Conservation (phyloP, 768 basidiomycete genomes). For the Cubamyces sp. region DNA sequence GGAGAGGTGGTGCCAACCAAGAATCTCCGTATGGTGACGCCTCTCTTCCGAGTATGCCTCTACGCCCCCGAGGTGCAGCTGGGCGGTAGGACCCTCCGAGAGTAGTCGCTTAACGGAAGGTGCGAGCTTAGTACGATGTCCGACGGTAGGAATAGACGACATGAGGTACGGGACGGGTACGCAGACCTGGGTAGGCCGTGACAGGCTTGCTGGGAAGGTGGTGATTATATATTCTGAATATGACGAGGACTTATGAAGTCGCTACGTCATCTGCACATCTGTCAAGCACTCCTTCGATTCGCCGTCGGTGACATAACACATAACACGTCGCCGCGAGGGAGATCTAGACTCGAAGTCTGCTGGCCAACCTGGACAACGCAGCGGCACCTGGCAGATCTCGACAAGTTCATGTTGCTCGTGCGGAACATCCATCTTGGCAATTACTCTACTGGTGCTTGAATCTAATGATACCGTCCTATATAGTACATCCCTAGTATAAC, state of each 20-base stretch:
- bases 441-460: background rate
- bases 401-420: too few relatives aligned
- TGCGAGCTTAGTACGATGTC: background rate
- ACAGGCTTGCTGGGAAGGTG: too few relatives aligned
- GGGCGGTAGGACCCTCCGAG: background rate
- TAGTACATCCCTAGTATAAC: constrained; percentile 19
- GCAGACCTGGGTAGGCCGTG: too few relatives aligned
- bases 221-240: too few relatives aligned
- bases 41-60: constrained; percentile 13
- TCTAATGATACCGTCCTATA: constrained; percentile 15
- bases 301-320: too few relatives aligned
- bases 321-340: too few relatives aligned
- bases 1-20: constrained; percentile 11
- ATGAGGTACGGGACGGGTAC: background rate
- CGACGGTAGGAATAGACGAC: background rate
- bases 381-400: too few relatives aligned
- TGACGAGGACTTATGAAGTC: background rate
- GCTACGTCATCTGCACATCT: constrained; percentile 4
- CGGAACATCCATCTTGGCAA: too few relatives aligned
- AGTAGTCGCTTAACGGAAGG: constrained; percentile 3
- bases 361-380: too few relatives aligned
- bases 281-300: too few relatives aligned
- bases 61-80: constrained; percentile 6
- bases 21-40: constrained; percentile 12
- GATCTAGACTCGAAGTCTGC: too few relatives aligned